Base-by-base conservation (phyloP, 139 green algal species). In the Microglena sp. region DNA sequence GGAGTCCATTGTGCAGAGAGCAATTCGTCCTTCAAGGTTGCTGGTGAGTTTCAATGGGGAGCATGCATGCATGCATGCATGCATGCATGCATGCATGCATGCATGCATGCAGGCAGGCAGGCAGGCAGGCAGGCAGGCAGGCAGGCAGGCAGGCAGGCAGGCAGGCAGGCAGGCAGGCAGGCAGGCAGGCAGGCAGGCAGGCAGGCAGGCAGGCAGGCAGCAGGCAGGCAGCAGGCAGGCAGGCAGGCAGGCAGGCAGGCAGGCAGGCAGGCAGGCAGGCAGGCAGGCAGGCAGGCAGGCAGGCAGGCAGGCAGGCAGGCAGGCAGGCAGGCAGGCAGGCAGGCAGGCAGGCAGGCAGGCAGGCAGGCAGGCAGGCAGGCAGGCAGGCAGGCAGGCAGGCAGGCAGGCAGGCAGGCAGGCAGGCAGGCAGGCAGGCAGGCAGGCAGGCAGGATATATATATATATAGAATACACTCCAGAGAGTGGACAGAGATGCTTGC, bases 321-420 rank as follows among this genome's bases (percentile, higher is more conserved):
- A 58, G 40, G 60, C 43, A 58, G 24, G 60, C 43, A 58, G 26
- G 60, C 40, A 67, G 26, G 60, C 43, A 58, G 40, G 60, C 43
- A 58, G n/a, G 60, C 43, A 59, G 26, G 60, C 40, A 67, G 40
- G 60, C 60, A 58, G 24, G 43, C 60, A 67, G 35, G 22, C 60
- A 67, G 60, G 43, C 40, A 67, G 40, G 43, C 60, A 67, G 40
- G 60, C 43, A 58, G 26, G 60, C 60, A 67, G 40, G 43, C 43
- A 59, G 40, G 40, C 60, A 57, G 26, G 43, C 40, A 36, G 27
- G 43, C 40, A 67, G 26, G 60, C 60, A 59, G 60, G 40, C 40
- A 57, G 40, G 36, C 3, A 66, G 11, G 11, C 11, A 18, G 11
- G 11, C 11, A 18, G 11, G 11, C 11, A 18, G 11, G 11, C 11